Evolutionary conservation across 2,329 filamentous ascomycete genomes (phyloP).

Genomic region (Purpureocillium lavendulum): DNA sequence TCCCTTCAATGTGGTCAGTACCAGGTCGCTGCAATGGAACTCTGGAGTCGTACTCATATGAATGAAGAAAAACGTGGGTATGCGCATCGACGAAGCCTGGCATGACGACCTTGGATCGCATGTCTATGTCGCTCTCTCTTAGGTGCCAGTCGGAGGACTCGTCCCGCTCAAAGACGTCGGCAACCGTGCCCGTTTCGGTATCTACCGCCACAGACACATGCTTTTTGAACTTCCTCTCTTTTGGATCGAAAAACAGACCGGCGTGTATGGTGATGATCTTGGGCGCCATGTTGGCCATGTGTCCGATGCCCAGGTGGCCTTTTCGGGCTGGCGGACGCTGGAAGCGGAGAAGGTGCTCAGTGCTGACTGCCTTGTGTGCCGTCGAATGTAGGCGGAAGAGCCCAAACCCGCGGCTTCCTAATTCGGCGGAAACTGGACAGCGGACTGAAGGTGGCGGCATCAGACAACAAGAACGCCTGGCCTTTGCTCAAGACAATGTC

Average conservation of each 20-base stretch:
- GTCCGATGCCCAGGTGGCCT: too few relatives aligned
- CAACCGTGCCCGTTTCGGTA: not conserved
- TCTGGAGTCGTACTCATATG: slow-evolving; percentile 25
- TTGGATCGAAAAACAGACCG: not conserved
- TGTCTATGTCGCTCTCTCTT: slow-evolving; percentile 35
- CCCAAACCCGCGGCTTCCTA: too few relatives aligned
- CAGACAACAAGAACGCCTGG: too few relatives aligned
- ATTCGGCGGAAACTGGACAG: too few relatives aligned
- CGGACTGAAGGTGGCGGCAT: too few relatives aligned
- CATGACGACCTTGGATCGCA: slow-evolving; percentile 42
- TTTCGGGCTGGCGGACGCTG: too few relatives aligned
- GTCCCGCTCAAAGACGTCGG: slow-evolving; percentile 1
- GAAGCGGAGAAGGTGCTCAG: too few relatives aligned
- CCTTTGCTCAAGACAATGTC: too few relatives aligned
- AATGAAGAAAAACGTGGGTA: slow-evolving; percentile 48
- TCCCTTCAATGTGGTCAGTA: slow-evolving; percentile 18
- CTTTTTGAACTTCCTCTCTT: not conserved
- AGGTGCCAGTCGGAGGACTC: not conserved
- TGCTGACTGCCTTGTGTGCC: too few relatives aligned
- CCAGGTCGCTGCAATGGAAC: not conserved
- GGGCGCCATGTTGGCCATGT: not conserved
- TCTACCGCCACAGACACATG: not conserved
- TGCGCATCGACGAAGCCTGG: slow-evolving; percentile 47
- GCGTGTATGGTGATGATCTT: not conserved
- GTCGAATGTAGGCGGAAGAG: too few relatives aligned